These are phyloP conservation scores for Cryptococcus maquisensis DNA, from an alignment of 1,284 basidiomycete species.

Conservation along the genomic window DNA sequence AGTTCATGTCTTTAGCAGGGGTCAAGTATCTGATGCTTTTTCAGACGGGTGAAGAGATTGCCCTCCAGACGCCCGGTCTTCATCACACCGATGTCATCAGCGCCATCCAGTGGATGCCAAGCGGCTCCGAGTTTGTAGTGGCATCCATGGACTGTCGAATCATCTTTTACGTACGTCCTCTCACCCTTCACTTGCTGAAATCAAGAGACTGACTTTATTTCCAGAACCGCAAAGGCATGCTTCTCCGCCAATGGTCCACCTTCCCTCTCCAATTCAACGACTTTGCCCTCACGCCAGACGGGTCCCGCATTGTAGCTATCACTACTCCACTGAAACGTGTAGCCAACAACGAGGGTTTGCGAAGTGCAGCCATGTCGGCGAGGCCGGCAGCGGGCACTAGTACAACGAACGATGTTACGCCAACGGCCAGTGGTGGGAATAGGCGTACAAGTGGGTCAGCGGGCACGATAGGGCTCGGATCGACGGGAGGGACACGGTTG, in stretches of 20 bases:
- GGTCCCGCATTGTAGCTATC: slow-evolving; percentile 72
- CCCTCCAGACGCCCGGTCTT: slow-evolving; percentile 12
- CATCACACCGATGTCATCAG: slow-evolving; percentile 78
- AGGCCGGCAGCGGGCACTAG: not conserved
- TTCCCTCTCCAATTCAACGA: slow-evolving; percentile 83
- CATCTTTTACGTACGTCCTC: slow-evolving; percentile 70
- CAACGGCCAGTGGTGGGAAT: not conserved
- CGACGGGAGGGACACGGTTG: not conserved
- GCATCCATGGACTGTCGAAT: slow-evolving; percentile 84
- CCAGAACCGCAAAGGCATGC: slow-evolving; percentile 53
- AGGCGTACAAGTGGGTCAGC: not conserved
- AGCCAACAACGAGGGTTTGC: slow-evolving; percentile 35
- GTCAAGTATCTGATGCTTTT: not conserved
- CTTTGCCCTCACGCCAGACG: slow-evolving; percentile 81
- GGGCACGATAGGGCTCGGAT: not conserved
- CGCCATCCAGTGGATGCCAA: slow-evolving; percentile 79
- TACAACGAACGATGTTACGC: no score
- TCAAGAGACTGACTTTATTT: no score
- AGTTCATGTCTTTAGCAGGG: slow-evolving; percentile 15
- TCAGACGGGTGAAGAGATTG: slow-evolving; percentile 28
- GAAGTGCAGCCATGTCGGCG: slow-evolving; percentile 34
- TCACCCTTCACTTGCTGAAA: not conserved
- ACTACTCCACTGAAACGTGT: slow-evolving; percentile 58
- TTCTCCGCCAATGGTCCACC: slow-evolving; percentile 64
- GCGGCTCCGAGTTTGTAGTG: slow-evolving; percentile 84